A percentile compares a stretch with the other conserved stretches of the same genome.
These are phyloP conservation scores for Colletotrichum euphorbiae DNA, from an alignment of 2,329 filamentous ascomycete species.

Conservation along the genomic window DNA sequence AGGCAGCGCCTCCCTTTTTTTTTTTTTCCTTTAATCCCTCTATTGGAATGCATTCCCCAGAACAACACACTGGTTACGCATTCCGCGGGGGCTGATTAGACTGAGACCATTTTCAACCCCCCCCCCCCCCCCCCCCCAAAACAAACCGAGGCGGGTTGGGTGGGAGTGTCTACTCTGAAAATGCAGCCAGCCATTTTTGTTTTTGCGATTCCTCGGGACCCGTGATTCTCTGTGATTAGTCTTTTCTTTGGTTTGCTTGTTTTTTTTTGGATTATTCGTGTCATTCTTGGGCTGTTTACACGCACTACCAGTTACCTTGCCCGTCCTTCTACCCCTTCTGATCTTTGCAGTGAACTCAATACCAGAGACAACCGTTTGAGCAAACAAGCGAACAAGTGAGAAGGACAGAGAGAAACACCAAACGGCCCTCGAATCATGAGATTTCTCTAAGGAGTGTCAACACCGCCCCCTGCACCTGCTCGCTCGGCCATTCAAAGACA, in stretches of 20 bases:
- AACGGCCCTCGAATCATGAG: background rate
- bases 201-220: background rate
- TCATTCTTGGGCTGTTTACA: constrained; percentile 28
- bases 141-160: background rate
- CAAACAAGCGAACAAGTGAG: background rate
- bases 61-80: constrained; percentile 28
- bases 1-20: background rate
- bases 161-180: too few species aligned
- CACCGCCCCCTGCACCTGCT: too few species aligned
- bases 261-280: background rate
- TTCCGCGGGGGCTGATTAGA: constrained; percentile 31
- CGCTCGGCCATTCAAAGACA: background rate
- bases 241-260: background rate
- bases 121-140: background rate
- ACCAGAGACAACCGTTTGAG: background rate
- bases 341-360: background rate
- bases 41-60: constrained; percentile 34
- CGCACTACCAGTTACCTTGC: background rate
- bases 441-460: background rate
- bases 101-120: constrained; percentile 19
- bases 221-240: background rate
- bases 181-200: constrained; percentile 1
- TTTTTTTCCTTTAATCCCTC: constrained; percentile 22
- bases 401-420: background rate
- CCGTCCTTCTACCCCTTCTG: background rate